Conservation (phyloP, 2,329 filamentous ascomycete genomes). For the Pseudophaeomoniella oleicola region DNA sequence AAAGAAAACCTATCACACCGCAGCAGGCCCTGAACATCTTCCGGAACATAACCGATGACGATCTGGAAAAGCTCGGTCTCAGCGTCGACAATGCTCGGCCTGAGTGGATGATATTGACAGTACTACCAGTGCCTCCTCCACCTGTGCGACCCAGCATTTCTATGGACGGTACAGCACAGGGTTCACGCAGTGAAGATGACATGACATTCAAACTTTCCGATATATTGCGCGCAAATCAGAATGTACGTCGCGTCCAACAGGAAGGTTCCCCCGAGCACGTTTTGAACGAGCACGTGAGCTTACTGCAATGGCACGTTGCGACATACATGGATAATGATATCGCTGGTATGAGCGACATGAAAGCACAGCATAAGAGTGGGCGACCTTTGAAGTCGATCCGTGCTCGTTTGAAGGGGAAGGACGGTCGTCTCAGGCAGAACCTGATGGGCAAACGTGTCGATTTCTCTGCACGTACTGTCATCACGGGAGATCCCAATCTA, state of each 20-base stretch:
- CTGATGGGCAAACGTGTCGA: conserved; percentile 99
- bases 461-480: conserved; percentile 98
- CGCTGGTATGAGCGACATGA: conserved; percentile 61
- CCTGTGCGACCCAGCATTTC: conserved; percentile 94
- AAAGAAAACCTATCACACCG: conserved; percentile 71
- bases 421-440: conserved; percentile 93
- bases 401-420: conserved; percentile 95
- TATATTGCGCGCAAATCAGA: conserved; percentile 93
- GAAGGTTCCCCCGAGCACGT: conserved; percentile 90
- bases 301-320: conserved; percentile 94
- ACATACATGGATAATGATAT: conserved; percentile 99
- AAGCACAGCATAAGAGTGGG: conserved; percentile 91
- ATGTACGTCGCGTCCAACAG: conserved; percentile 77
- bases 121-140: conserved; percentile 86
- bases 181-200: conserved; percentile 93
- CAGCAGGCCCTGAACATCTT: conserved; percentile 77
- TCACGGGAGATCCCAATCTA: conserved; percentile 94
- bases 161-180: conserved; percentile 84
- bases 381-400: conserved; percentile 94
- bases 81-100: conserved; percentile 91
- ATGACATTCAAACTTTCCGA: conserved; percentile 98
- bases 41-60: conserved; percentile 65
- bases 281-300: conserved; percentile 72
- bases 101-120: conserved; percentile 96
- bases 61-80: conserved; percentile 74